Conservation (phyloP, 805 yeast species). For the Candida nanaspora region DNA sequence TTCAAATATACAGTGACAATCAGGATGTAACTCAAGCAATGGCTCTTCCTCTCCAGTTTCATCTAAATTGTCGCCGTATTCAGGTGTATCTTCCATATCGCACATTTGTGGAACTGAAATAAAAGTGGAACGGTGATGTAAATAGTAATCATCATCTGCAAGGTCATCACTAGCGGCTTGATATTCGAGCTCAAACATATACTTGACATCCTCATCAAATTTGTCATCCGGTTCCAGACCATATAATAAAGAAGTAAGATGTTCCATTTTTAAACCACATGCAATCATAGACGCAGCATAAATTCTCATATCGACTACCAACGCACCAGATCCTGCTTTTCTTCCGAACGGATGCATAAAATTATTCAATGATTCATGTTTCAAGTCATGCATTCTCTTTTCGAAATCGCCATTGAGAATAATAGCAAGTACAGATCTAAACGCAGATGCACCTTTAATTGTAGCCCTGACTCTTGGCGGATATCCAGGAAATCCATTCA, state of each 20-base stretch:
- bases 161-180: slow-evolving; percentile 13
- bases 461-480: slow-evolving; percentile 42
- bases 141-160: slow-evolving; percentile 14
- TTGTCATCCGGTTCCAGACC: slow-evolving; percentile 55
- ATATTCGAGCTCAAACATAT: slow-evolving; percentile 27
- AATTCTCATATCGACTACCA: slow-evolving; percentile 50
- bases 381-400: slow-evolving; percentile 43
- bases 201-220: slow-evolving; percentile 53
- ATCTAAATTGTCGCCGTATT: slow-evolving; percentile 12
- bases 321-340: slow-evolving; percentile 50
- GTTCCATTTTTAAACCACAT: slow-evolving; percentile 37
- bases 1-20: slow-evolving; percentile 31
- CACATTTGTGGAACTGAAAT: too few relatives aligned
- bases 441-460: slow-evolving; percentile 56
- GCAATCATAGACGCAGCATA: slow-evolving; percentile 50
- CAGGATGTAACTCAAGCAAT: slow-evolving; percentile 25
- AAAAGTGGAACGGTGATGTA: slow-evolving; percentile 4
- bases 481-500: slow-evolving; percentile 25
- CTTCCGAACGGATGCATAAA: slow-evolving; percentile 66
- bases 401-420: slow-evolving; percentile 44
- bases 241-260: slow-evolving; percentile 45
- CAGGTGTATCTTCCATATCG: too few relatives aligned
- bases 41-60: slow-evolving; percentile 7
- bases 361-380: slow-evolving; percentile 49
- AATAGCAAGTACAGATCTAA: slow-evolving; percentile 55